Percentiles rank a stretch among this genome's conserved stretches.
These are phyloP conservation scores for Vaccinium darrowii DNA, from an alignment of 148 eudicot genomes.

Conservation along the genomic window DNA sequence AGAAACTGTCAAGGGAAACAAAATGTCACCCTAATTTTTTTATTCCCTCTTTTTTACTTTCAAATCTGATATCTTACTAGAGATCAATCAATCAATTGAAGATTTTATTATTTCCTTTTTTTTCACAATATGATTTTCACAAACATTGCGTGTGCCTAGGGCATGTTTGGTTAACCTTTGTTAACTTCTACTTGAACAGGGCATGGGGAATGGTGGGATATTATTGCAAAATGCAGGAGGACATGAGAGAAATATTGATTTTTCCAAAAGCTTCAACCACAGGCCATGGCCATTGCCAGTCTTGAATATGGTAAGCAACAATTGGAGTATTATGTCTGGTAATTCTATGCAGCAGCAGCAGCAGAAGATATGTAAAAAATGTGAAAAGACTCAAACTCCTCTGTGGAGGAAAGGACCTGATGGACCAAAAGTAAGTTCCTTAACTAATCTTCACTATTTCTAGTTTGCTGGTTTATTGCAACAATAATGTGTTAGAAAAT, in stretches of 20 bases:
- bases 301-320: neutral
- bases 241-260: neutral
- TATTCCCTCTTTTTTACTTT: no score
- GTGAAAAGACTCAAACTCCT: neutral
- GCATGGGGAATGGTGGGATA: neutral
- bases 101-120: no score
- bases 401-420: slow-evolving; percentile 13
- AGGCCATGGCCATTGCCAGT: neutral
- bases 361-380: neutral
- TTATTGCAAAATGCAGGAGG: neutral
- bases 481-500: no score
- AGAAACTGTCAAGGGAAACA: no score
- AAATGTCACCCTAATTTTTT: no score
- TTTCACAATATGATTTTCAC: no score
- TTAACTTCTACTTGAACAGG: neutral
- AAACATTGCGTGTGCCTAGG: no score
- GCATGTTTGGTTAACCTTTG: no score
- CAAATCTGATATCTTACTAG: no score
- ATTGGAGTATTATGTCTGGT: neutral
- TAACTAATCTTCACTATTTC: neutral
- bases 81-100: no score
- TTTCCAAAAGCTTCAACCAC: neutral
- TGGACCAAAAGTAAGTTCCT: slow-evolving; percentile 9
- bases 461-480: neutral
- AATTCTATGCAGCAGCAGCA: neutral